A percentile compares a stretch with the other conserved stretches of the same genome.
Evolutionary conservation across 2,329 filamentous ascomycete species (phyloP).

Genomic region (Clonostachys chloroleuca): DNA sequence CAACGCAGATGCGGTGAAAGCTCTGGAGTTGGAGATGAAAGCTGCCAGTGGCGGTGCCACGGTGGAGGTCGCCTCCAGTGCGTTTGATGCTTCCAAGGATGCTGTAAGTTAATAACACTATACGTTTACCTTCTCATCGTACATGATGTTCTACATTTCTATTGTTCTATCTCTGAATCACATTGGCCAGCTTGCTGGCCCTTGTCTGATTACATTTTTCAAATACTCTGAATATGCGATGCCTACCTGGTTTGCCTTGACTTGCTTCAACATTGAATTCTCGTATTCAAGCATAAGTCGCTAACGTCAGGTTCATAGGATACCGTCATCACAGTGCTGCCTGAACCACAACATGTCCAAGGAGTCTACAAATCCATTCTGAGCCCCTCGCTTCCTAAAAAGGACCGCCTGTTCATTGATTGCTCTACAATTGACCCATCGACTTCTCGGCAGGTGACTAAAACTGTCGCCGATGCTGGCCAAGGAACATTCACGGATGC

Average conservation of each 20-base stretch:
- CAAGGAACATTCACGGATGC: constrained; percentile 85
- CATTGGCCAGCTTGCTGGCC: constrained; percentile 51
- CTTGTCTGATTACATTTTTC: constrained; percentile 48
- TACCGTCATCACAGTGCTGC: constrained; percentile 82
- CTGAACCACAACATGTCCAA: constrained; percentile 84
- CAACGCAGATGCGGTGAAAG: constrained; percentile 41
- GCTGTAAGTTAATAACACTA: constrained; percentile 35
- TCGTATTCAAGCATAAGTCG: constrained; percentile 4
- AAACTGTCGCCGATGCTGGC: constrained; percentile 56
- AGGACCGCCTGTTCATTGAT: constrained; percentile 82
- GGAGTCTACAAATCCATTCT: constrained; percentile 77
- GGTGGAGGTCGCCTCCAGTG: constrained; percentile 37
- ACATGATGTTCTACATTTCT: constrained; percentile 10
- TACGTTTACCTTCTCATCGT: constrained; percentile 1
- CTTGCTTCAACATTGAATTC: not conserved
- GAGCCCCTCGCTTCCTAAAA: constrained; percentile 42
- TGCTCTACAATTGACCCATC: constrained; percentile 94
- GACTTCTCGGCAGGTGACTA: constrained; percentile 74
- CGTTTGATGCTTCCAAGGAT: constrained; percentile 42
- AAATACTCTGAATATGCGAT: constrained; percentile 44
- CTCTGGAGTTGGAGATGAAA: constrained; percentile 42
- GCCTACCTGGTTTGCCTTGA: no score
- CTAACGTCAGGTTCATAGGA: constrained; percentile 47
- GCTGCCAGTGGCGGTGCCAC: constrained; percentile 37
- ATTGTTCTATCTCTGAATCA: constrained; percentile 61